Evolutionary conservation across 768 basidiomycete genomes (phyloP), one percentile per base, ranked within the genome.

Genomic region (Lentinula detonsa): DNA sequence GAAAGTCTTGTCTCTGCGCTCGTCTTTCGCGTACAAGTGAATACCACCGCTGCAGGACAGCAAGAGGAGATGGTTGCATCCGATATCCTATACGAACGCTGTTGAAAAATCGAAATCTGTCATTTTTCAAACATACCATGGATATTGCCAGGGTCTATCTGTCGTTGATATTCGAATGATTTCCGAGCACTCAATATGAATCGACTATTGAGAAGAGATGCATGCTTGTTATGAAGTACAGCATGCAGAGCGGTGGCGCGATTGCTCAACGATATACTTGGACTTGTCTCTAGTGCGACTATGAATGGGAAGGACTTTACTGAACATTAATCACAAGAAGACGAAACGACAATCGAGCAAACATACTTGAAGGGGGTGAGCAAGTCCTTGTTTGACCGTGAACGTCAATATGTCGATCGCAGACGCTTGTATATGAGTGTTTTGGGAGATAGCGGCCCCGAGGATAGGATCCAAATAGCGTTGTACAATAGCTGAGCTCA

Each of bases 401-500:
- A 97, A 96, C 35, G 84, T 89, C 58, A 99, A 73, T 48, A 98
- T 90, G 64, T 98, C 95, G 56, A 98, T 83, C 6, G 95, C 96
- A 21, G 88, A 81, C 18, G 81, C 80, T 70, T 96, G 94, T 45
- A 90, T 90, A 57, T 83, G 83, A 1, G 77, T 64, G 64, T 89
- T 81, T 57, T 80, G 79, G 1, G 93, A 90, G 21, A 95, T 71
- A 0, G 92, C 90, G 0, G 94, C 90, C 1, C 88, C 81, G 42
- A 98, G 75, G 55, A 99, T 93, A 37, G 86, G 85, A 11, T 79
- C 73, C 45, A 98, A 77, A 67, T 98, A 98, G 8, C 96, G 90
- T 68, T 99, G 97, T 0, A 98, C 88, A 40, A 99, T 83, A 3
- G 93, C 92, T 1, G 96, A 95, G 72, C 92, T 93, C 63, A 98